Percentiles rank a stretch among this genome's conserved stretches.
Evolutionary conservation across 305 asterid genomes (phyloP).

Genomic region (Coffea humblotiana): DNA sequence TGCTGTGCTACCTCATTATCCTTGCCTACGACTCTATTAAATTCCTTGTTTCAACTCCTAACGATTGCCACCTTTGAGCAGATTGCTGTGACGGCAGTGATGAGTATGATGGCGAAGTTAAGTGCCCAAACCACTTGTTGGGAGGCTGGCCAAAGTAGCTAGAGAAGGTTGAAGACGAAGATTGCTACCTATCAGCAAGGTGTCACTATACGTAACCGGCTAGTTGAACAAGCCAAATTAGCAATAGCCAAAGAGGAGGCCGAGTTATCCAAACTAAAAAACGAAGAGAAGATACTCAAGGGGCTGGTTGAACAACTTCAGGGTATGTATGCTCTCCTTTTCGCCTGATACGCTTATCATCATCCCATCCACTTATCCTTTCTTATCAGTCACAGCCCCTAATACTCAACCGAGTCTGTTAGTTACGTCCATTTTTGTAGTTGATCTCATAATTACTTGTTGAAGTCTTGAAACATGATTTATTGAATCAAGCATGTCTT

Average conservation of each 20-base stretch:
- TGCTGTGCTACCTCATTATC: background rate
- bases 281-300: conserved; percentile 80
- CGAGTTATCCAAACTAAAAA: conserved; percentile 66
- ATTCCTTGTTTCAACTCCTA: background rate
- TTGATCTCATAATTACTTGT: too few relatives aligned
- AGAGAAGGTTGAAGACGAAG: conserved; percentile 86
- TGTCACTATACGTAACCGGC: conserved; percentile 57
- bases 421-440: background rate
- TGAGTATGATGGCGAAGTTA: conserved; percentile 77
- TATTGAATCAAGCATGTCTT: background rate
- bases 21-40: background rate
- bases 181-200: conserved; percentile 78
- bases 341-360: background rate
- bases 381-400: background rate
- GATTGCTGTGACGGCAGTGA: conserved; percentile 99
- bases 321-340: conserved; percentile 44
- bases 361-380: background rate
- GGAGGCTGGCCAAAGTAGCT: conserved; percentile 91
- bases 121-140: conserved; percentile 88
- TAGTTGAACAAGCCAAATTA: conserved; percentile 67
- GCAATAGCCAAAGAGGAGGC: conserved; percentile 70
- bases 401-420: background rate
- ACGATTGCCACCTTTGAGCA: conserved; percentile 40
- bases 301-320: conserved; percentile 73
- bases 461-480: background rate